phyloP scores from a whole-genome alignment of 441 rosid genomes.

The Manihot esculenta region DNA sequence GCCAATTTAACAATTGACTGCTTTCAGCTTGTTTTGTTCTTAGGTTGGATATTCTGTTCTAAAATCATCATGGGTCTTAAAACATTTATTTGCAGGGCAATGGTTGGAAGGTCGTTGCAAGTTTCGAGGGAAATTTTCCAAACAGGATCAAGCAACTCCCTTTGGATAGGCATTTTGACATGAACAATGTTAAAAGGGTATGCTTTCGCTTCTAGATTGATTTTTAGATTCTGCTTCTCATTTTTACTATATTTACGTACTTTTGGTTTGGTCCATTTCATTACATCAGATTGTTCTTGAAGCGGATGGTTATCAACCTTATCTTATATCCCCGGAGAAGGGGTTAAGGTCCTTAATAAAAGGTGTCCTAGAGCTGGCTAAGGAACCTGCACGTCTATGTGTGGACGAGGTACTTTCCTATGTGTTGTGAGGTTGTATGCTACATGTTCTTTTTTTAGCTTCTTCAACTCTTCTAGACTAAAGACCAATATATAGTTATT shows the following conservation, averaged over 20 bases:
- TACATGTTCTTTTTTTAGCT: background rate
- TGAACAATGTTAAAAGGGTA: conserved; percentile 90
- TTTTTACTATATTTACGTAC: conserved; percentile 15
- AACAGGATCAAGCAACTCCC: conserved; percentile 95
- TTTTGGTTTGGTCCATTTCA: conserved; percentile 23
- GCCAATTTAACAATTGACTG: conserved; percentile 10
- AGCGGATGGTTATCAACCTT: conserved; percentile 99
- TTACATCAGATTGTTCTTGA: conserved; percentile 76
- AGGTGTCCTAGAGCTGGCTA: conserved; percentile 90
- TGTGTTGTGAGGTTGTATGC: conserved; percentile 5
- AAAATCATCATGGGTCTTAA: background rate
- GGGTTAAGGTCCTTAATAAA: conserved; percentile 93
- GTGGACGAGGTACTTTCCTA: conserved; percentile 72
- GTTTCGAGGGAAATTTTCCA: conserved; percentile 95
- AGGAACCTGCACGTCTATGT: conserved; percentile 89
- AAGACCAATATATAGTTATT: background rate
- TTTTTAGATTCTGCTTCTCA: conserved; percentile 11
- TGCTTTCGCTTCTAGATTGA: conserved; percentile 23
- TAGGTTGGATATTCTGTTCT: conserved; percentile 9
- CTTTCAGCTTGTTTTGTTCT: background rate
- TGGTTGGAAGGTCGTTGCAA: conserved; percentile 97
- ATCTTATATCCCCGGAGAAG: conserved; percentile 97
- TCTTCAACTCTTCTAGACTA: background rate
- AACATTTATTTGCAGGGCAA: conserved; percentile 56
- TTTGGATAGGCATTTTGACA: conserved; percentile 88